Conservation (phyloP, 78 protist species). For the Dictyostelium purpureum region DNA sequence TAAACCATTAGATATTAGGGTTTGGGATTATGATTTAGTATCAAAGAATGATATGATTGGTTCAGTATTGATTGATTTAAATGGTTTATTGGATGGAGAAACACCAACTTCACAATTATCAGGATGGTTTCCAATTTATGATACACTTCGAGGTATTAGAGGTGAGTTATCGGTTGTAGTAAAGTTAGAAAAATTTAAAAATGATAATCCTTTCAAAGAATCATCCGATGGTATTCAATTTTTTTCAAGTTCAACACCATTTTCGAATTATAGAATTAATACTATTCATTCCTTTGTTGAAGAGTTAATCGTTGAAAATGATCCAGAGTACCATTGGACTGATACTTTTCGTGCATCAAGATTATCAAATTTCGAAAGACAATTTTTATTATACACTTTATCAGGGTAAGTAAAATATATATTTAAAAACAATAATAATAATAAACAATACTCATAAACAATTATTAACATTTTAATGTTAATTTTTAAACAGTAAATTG, state of each 20-base stretch:
- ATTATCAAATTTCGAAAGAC: slow-evolving; percentile 91
- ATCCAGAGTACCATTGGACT: slow-evolving; percentile 95
- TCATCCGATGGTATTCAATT: slow-evolving; percentile 89
- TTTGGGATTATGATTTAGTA: slow-evolving; percentile 93
- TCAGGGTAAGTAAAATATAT: slow-evolving; percentile 73
- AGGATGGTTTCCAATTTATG: slow-evolving; percentile 96
- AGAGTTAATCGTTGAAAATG: slow-evolving; percentile 89
- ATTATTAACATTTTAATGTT: background rate
- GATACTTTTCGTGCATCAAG: slow-evolving; percentile 84
- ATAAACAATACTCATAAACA: background rate
- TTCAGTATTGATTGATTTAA: slow-evolving; percentile 86
- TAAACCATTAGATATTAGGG: slow-evolving; percentile 89
- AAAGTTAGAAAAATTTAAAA: slow-evolving; percentile 80
- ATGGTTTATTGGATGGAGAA: slow-evolving; percentile 82
- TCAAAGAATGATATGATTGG: slow-evolving; percentile 94
- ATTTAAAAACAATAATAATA: background rate
- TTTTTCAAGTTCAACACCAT: slow-evolving; percentile 84
- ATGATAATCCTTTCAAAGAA: slow-evolving; percentile 87
- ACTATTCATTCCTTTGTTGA: slow-evolving; percentile 68
- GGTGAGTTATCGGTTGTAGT: slow-evolving; percentile 90
- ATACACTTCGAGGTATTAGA: slow-evolving; percentile 90
- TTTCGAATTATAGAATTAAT: slow-evolving; percentile 67
- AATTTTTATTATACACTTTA: slow-evolving; percentile 67
- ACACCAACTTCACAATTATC: slow-evolving; percentile 70
- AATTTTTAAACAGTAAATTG: slow-evolving; percentile 56